Percentiles rank a stretch among this genome's conserved stretches.
Conservation (phyloP, 495 filamentous ascomycete genomes). For the Aspergillus avenaceus region DNA sequence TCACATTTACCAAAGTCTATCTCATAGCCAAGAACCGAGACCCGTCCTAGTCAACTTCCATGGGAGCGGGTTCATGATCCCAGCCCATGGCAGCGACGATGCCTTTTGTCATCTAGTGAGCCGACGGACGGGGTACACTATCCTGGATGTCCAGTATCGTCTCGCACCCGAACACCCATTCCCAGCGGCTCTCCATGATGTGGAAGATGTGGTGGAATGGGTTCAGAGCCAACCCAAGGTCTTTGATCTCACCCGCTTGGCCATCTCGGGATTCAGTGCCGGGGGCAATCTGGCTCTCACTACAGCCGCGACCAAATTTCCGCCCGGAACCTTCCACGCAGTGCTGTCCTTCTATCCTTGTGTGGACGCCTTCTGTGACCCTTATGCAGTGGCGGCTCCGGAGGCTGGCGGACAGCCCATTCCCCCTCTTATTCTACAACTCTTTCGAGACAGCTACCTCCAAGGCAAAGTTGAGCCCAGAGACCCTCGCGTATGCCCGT, state of each 20-base stretch:
- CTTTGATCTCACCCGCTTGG: slow-evolving; percentile 28
- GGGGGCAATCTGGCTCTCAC: slow-evolving; percentile 38
- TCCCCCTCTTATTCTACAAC: slow-evolving; percentile 11
- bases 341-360: slow-evolving; percentile 40
- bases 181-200: slow-evolving; percentile 70
- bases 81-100: slow-evolving; percentile 37
- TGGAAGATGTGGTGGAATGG: slow-evolving; percentile 34
- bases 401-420: slow-evolving; percentile 12
- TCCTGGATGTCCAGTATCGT: slow-evolving; percentile 62
- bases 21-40: slow-evolving; percentile 4
- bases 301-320: slow-evolving; percentile 16
- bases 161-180: slow-evolving; percentile 75
- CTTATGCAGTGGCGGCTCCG: slow-evolving; percentile 11
- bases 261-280: slow-evolving; percentile 42
- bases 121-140: slow-evolving; percentile 28
- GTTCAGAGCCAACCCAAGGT: slow-evolving; percentile 20
- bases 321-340: slow-evolving; percentile 17
- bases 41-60: slow-evolving; percentile 43
- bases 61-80: slow-evolving; percentile 40
- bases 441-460: slow-evolving; percentile 28
- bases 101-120: slow-evolving; percentile 35
- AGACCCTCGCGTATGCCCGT: slow-evolving; percentile 41
- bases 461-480: slow-evolving; percentile 17
- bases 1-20: background rate
- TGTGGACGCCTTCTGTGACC: slow-evolving; percentile 20